A percentile compares a stretch with the other conserved stretches of the same genome.
phyloP scores from a whole-genome alignment of 225 moss, liverwort and hornwort species.

The Pseudoscleropodium purum region DNA sequence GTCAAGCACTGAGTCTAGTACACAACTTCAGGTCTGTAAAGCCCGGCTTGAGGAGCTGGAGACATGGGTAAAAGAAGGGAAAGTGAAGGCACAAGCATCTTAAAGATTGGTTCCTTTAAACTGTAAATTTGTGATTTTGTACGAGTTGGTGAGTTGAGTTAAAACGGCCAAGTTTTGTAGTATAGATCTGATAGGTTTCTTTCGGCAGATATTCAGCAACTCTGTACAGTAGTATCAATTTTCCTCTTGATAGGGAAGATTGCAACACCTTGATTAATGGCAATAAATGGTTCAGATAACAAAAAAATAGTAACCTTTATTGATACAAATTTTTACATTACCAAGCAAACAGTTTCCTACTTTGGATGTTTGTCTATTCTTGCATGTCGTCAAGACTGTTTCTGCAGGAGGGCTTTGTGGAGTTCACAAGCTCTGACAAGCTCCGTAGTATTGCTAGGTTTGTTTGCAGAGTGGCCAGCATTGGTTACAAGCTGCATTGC shows the following conservation, averaged over 20 bases:
- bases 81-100: not conserved
- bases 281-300: not conserved
- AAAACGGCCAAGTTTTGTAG: not conserved
- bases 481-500: conserved; percentile 61
- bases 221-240: not conserved
- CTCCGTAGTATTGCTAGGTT: conserved; percentile 50
- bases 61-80: not conserved
- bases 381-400: not conserved
- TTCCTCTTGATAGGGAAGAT: not conserved
- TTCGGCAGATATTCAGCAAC: not conserved
- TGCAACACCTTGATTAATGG: not conserved
- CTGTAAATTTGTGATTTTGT: not conserved
- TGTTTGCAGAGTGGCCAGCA: conserved; percentile 92
- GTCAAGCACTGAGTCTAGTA: not conserved
- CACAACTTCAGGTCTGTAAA: not conserved
- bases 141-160: not conserved
- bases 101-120: not conserved
- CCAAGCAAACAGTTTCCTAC: not conserved
- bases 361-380: not conserved
- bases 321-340: not conserved
- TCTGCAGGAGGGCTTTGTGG: conserved; percentile 30
- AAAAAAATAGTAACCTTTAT: not conserved
- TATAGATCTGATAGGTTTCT: not conserved
- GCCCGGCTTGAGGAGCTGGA: not conserved
- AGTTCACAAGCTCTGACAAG: conserved; percentile 80